These are phyloP conservation scores for Cairneyella variabilis DNA, from an alignment of 495 filamentous ascomycete species.

Conservation along the genomic window DNA sequence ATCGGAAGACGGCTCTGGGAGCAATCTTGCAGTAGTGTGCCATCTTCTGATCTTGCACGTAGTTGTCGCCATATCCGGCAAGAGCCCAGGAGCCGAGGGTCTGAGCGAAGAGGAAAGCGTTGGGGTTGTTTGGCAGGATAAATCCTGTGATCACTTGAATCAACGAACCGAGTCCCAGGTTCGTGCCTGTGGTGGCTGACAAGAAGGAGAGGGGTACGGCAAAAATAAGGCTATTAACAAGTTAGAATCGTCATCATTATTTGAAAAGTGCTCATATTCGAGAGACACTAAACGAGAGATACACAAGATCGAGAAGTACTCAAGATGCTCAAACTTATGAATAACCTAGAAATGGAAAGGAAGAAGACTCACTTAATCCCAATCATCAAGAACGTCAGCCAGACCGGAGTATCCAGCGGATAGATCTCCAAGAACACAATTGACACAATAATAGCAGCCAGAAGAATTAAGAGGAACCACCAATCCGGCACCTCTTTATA, in stretches of 20 bases:
- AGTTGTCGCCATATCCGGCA: constrained; percentile 48
- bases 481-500: constrained; percentile 57
- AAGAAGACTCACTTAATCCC: too few species aligned
- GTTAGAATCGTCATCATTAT: too few species aligned
- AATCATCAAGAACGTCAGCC: constrained; percentile 23
- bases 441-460: constrained; percentile 46
- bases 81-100: constrained; percentile 59
- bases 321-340: too few species aligned
- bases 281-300: too few species aligned
- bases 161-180: constrained; percentile 48
- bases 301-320: too few species aligned
- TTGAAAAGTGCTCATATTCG: too few species aligned
- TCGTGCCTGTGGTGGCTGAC: constrained; percentile 32
- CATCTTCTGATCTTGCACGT: constrained; percentile 38
- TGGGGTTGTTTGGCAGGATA: constrained; percentile 56
- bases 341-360: too few species aligned
- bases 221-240: constrained; percentile 28
- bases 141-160: constrained; percentile 62
- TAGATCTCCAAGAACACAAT: constrained; percentile 51
- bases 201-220: constrained; percentile 27
- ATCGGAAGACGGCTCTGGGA: constrained; percentile 53
- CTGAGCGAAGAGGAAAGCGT: constrained; percentile 64
- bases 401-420: constrained; percentile 17
- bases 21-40: constrained; percentile 67
- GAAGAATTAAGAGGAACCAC: constrained; percentile 55